These are phyloP conservation scores for Corrigiola litoralis DNA, from an alignment of 179 eudicot genomes.

Conservation along the genomic window DNA sequence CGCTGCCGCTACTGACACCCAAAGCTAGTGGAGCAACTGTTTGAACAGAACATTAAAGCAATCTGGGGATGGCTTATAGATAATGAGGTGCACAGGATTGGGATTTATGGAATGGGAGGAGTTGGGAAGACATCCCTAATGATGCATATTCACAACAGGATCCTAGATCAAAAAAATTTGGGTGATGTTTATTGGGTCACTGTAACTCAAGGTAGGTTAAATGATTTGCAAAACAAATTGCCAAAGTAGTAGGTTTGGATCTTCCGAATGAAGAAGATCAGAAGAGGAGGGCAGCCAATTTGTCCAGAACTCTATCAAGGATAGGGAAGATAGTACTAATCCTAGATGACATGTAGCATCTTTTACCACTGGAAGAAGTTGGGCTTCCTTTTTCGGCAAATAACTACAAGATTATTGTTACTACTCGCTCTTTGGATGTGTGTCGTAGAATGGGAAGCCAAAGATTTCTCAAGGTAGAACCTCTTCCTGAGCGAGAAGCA, in stretches of 20 bases:
- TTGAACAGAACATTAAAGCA: neutral
- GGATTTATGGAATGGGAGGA: conserved; percentile 20
- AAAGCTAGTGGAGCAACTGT: neutral
- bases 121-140: conserved; percentile 8
- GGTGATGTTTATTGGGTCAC: conserved; percentile 11
- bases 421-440: conserved; percentile 11
- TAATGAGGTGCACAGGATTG: neutral
- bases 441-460: conserved; percentile 16
- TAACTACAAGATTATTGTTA: conserved; percentile 9
- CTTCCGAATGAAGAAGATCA: neutral
- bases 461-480: neutral
- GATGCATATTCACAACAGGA: conserved; percentile 10
- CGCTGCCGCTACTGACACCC: conserved; percentile 5
- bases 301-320: neutral
- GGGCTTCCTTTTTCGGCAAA: conserved; percentile 9
- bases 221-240: conserved; percentile 6
- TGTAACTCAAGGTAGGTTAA: neutral
- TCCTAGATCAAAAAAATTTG: neutral
- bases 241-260: neutral
- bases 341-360: conserved; percentile 3
- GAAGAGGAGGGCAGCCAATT: conserved; percentile 2
- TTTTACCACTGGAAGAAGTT: neutral
- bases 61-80: neutral
- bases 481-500: neutral
- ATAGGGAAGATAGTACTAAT: conserved; percentile 3